Evolutionary conservation across 1,139 yeast species (phyloP), one percentile per base, ranked within the genome.

Genomic region (Chernovozyma aurita): DNA sequence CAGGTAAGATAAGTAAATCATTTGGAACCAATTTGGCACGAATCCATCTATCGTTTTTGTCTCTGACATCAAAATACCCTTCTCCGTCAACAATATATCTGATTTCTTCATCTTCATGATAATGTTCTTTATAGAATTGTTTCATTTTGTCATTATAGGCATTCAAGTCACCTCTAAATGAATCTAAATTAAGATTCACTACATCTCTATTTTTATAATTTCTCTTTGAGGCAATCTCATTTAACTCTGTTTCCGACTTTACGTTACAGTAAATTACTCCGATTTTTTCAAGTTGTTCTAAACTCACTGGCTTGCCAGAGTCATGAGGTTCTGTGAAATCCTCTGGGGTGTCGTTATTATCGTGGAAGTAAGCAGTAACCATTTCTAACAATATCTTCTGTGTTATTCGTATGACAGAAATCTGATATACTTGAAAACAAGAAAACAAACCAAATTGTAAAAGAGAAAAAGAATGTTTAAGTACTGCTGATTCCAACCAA

Each of bases 31-130:
- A 70, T 44, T 75, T 72, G 42, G 84, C 73, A 43, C 97, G 75
- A 41, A 92, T 73, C 98, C 98, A 92, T 41, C 66, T 61, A 49
- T 84, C 88, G 28, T 72, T 63, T 15, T 63, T 54, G 52, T 77
- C 80, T 44, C 96, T 73, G 8, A 92, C 88, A 53, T 92, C 97
- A 55, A 92, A 92, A 60, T 76, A 92, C 0, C 98, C 97, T 42
- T 80, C 85, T 8, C 98, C 98, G 20, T 84, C 96, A 22, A 84
- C 57, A 40, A 88, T 77, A 61, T 88, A 90, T 45, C 98, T 71
- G 56, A 92, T 92, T 65, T 92, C 98, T 61, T 92, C 98, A 57
- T 92, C 98, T 57, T 92, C 97, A 57, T 92, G 98, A 46, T 86
- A 70, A 59, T 92, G 98, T 57, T 92, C 97, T 34, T 76, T 70